Evolutionary conservation across 805 yeast genomes (phyloP), one percentile per base, ranked within the genome.

Genomic region (Wickerhamomyces sydowiorum): DNA sequence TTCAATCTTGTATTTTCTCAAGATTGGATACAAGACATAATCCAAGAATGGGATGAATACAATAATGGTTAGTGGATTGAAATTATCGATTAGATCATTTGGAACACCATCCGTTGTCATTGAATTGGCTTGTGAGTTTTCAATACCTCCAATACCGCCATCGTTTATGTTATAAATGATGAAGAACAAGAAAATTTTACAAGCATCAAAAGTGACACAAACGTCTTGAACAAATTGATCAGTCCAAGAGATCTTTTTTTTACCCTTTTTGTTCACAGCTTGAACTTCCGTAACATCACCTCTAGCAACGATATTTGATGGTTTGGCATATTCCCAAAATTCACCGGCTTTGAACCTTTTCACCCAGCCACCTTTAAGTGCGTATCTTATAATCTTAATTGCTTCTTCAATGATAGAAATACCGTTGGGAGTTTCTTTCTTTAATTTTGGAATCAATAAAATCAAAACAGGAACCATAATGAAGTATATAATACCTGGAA

Each of bases 31-130:
- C 14, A 80, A 44, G 13, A 72, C 49, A 43, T 68, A 59, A 60
- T 82, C 86, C 61, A 71, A 72, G 49, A 83, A 67, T 41, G 91
- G 91, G 47, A 84, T 80, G 61, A 82, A 80, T 15, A 84, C 65
- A 50, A 84, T 80, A 51, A 84, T 72, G 27, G 85, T 80, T 50
- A 84, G 65, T 20, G 90, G 82, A 60, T 84, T 82, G 49, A 84
- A 73, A 54, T 77, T 80, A 62, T 80, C 84, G 69, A 83, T 73
- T 50, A 83, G 68, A 68, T 84, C 91, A 57, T 84, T 84, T 47
- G 91, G 90, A 50, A 83, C 67, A 19, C 84, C 82, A 58, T 83
- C 87, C 42, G 73, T 65, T 54, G 79, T 75, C 84, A 82, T 79
- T 52, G 72, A 69, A 45, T 80, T 85, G 33, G 88, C 88, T 57